Conservation (phyloP, 208 protist genomes). For the Porcisia hertigi region DNA sequence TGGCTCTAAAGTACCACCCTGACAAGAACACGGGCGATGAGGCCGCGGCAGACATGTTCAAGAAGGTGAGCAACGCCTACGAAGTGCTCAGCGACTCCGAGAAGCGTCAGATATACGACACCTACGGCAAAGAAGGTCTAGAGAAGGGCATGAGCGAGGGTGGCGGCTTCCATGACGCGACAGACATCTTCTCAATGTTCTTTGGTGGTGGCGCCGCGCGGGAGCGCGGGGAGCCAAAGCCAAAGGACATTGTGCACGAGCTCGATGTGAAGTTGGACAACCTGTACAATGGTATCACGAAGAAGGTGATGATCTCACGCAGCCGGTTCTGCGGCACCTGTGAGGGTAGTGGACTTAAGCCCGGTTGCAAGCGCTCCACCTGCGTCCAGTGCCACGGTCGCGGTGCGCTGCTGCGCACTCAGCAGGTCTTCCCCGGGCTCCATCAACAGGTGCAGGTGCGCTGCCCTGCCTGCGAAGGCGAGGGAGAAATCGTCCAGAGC, state of each 20-base stretch:
- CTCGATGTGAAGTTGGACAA: conserved; percentile 95
- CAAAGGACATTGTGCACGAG: conserved; percentile 93
- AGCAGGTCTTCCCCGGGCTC: conserved; percentile 95
- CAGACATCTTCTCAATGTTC: conserved; percentile 89
- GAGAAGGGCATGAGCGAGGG: conserved; percentile 76
- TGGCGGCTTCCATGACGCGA: conserved; percentile 61
- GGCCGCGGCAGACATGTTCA: conserved; percentile 88
- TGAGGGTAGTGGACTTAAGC: conserved; percentile 55
- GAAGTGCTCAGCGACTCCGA: conserved; percentile 95
- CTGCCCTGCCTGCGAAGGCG: conserved; percentile 92
- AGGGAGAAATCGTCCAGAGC: conserved; percentile 69
- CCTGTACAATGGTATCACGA: conserved; percentile 95
- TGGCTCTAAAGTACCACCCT: conserved; percentile 89
- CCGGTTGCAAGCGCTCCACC: conserved; percentile 46
- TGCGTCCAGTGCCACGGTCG: conserved; percentile 92
- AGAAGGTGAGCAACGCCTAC: conserved; percentile 96
- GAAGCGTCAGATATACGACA: conserved; percentile 97
- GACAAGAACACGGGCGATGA: conserved; percentile 87
- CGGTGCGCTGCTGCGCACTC: conserved; percentile 85
- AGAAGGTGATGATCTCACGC: conserved; percentile 90
- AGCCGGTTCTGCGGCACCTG: conserved; percentile 76
- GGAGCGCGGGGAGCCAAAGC: conserved; percentile 83
- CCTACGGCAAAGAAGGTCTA: conserved; percentile 96
- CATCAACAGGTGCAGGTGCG: conserved; percentile 87
- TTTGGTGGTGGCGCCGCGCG: conserved; percentile 72